A percentile compares a stretch with the other conserved stretches of the same genome.
Evolutionary conservation across 169 alveolate species (phyloP).

Genomic region (Neospora caninum): DNA sequence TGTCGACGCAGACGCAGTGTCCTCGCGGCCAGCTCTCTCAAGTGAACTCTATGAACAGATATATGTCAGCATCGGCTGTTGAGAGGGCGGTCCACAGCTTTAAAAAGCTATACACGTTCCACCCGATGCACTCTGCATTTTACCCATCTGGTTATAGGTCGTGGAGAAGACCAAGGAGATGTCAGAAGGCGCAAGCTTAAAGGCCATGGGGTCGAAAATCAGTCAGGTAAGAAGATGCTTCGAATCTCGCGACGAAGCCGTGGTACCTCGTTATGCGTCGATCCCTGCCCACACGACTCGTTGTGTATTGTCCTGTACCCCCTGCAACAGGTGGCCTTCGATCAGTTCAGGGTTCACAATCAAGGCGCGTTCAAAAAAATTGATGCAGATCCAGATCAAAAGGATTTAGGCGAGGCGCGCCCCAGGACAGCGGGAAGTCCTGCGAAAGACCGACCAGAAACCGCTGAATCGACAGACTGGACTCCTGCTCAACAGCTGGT

Average conservation of each 20-base stretch:
- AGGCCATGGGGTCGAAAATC: conserved; percentile 60
- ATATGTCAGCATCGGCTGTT: too few species aligned
- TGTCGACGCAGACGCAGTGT: too few species aligned
- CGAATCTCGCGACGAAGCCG: neutral
- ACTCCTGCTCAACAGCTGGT: neutral
- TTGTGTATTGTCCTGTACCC: neutral
- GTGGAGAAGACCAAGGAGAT: conserved; percentile 73
- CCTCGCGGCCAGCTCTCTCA: too few species aligned
- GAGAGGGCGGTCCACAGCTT: too few species aligned
- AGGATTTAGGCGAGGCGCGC: conserved; percentile 44
- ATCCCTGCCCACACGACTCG: neutral
- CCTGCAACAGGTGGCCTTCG: conserved; percentile 49
- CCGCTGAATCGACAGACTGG: neutral
- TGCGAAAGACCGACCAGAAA: neutral
- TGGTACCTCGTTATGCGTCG: neutral
- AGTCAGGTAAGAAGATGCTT: conserved; percentile 19
- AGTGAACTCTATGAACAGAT: too few species aligned
- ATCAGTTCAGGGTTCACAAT: conserved; percentile 57
- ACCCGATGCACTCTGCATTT: neutral
- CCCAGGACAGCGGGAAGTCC: neutral
- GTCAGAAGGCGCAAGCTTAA: conserved; percentile 53
- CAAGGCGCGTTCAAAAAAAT: conserved; percentile 68
- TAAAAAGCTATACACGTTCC: too few species aligned
- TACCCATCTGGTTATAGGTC: conserved; percentile 44
- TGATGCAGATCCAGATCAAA: conserved; percentile 59